A percentile compares a stretch with the other conserved stretches of the same genome.
Conservation (phyloP, 1,284 basidiomycete genomes). For the Ustilago curta region DNA sequence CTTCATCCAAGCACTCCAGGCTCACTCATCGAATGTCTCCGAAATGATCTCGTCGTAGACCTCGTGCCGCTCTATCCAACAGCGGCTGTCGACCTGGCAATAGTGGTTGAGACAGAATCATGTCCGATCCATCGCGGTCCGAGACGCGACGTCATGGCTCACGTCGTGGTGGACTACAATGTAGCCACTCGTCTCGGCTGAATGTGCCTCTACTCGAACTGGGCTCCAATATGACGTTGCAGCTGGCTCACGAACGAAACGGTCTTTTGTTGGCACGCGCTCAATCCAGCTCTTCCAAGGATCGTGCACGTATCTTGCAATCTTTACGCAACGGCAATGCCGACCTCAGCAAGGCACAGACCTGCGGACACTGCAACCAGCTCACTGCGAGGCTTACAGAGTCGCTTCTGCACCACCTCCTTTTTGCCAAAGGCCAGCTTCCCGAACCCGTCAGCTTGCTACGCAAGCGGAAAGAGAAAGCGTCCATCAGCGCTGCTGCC, state of each 20-base stretch:
- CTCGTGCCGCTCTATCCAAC: not conserved
- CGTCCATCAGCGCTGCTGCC: not conserved
- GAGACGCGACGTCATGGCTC: not conserved
- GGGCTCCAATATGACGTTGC: slow-evolving; percentile 37
- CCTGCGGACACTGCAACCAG: slow-evolving; percentile 38
- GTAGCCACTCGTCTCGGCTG: slow-evolving; percentile 34
- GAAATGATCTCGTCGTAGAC: slow-evolving; percentile 6
- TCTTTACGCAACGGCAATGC: slow-evolving; percentile 3
- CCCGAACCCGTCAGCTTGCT: slow-evolving; percentile 42
- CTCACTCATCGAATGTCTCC: not conserved
- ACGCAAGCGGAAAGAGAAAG: slow-evolving; percentile 11
- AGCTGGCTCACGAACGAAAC: slow-evolving; percentile 33
- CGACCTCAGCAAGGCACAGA: slow-evolving; percentile 39
- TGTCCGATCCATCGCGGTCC: not conserved
- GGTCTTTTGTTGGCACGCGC: slow-evolving; percentile 17
- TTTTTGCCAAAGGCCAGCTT: slow-evolving; percentile 52
- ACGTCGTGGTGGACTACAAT: slow-evolving; percentile 20
- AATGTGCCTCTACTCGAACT: slow-evolving; percentile 28
- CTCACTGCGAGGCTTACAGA: slow-evolving; percentile 38
- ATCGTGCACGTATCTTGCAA: slow-evolving; percentile 18
- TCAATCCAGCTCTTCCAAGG: not conserved
- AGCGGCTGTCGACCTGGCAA: not conserved
- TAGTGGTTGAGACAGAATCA: not conserved
- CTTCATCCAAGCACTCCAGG: not conserved
- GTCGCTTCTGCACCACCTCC: slow-evolving; percentile 45